These are phyloP conservation scores for Ustilago xerochloae DNA, from an alignment of 1,284 basidiomycete genomes.

Conservation along the genomic window DNA sequence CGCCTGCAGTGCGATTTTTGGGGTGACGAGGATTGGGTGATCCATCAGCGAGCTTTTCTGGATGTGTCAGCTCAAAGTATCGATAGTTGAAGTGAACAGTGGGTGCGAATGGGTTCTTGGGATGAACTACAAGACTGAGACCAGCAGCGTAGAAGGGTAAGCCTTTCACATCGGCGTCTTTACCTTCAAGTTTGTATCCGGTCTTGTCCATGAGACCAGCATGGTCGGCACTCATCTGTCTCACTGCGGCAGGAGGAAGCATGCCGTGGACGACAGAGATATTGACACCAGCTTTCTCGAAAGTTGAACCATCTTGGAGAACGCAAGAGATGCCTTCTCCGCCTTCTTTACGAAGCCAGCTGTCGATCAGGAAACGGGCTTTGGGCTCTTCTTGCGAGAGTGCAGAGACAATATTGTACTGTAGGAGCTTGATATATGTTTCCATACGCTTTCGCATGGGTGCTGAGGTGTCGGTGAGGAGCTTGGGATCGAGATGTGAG, in stretches of 20 bases:
- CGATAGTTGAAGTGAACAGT: constrained; percentile 98
- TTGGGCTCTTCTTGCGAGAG: constrained; percentile 81
- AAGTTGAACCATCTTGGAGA: constrained; percentile 78
- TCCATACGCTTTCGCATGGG: constrained; percentile 78
- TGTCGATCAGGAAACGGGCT: constrained; percentile 82
- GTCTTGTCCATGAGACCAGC: constrained; percentile 70
- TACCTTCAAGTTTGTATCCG: constrained; percentile 59
- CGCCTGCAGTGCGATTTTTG: constrained; percentile 34
- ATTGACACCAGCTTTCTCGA: constrained; percentile 98
- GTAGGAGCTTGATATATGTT: constrained; percentile 81
- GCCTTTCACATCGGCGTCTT: constrained; percentile 73
- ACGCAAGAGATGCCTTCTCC: constrained; percentile 90
- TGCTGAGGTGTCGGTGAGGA: constrained; percentile 49
- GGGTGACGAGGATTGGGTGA: constrained; percentile 63
- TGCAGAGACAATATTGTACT: constrained; percentile 82
- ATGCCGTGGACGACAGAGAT: constrained; percentile 90
- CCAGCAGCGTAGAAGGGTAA: constrained; percentile 95
- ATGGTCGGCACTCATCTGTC: constrained; percentile 95
- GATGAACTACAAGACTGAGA: constrained; percentile 90
- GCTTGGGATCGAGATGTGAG: constrained; percentile 50
- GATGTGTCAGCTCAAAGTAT: constrained; percentile 81
- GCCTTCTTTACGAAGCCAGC: constrained; percentile 85
- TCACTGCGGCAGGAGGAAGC: constrained; percentile 86
- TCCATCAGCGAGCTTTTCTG: constrained; percentile 63
- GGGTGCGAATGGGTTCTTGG: constrained; percentile 79